Evolutionary conservation across 257 asterid genomes (phyloP).

Genomic region (Cordia subcordata): DNA sequence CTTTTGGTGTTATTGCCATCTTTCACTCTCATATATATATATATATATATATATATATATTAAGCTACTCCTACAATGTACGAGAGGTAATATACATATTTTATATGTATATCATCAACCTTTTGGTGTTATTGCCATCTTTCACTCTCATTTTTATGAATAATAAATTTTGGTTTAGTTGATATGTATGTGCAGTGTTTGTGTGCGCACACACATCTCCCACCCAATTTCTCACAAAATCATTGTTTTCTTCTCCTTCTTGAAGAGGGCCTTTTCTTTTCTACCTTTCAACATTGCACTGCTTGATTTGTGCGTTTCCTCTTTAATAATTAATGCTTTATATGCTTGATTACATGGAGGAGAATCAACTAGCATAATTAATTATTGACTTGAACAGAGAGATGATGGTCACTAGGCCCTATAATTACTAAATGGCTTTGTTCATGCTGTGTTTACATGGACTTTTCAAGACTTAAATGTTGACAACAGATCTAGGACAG

Average conservation of each 20-base stretch:
- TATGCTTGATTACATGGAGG: neutral
- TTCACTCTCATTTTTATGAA: neutral
- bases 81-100: no score
- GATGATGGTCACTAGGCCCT: neutral
- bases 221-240: neutral
- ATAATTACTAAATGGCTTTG: neutral
- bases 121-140: no score
- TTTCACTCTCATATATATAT: no score
- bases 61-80: no score
- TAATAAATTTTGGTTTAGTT: neutral
- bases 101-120: no score
- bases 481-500: no score
- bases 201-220: neutral
- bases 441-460: no score
- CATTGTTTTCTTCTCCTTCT: conserved; percentile 6
- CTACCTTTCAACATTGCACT: conserved; percentile 1
- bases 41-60: no score
- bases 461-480: neutral
- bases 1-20: no score
- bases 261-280: conserved; percentile 12
- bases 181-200: no score
- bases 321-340: neutral
- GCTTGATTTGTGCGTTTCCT: neutral
- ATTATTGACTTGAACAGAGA: neutral
- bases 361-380: neutral